Conservation (phyloP, 345 rosid genomes). For the Geranium brycei region DNA sequence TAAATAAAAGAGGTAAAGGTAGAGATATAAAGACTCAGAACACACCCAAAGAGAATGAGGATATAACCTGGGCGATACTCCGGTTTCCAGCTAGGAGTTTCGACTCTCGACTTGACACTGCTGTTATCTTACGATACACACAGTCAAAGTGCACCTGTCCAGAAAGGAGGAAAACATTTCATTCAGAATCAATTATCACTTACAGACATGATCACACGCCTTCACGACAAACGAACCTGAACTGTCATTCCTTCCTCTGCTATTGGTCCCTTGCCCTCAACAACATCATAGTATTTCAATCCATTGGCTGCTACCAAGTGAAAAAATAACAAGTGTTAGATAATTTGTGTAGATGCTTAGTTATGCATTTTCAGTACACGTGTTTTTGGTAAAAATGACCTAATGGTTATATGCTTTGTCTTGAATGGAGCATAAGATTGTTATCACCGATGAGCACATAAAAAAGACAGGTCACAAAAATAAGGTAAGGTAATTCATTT, state of each 20-base stretch:
- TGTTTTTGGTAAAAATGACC: neutral
- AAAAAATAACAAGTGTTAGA: neutral
- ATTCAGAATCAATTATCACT: neutral
- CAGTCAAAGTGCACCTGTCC: slow-evolving; percentile 82
- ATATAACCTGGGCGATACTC: slow-evolving; percentile 59
- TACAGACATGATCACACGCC: neutral
- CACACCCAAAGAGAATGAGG: neutral
- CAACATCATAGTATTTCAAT: slow-evolving; percentile 67
- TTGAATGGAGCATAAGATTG: no score
- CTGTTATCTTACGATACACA: slow-evolving; percentile 58
- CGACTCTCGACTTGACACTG: slow-evolving; percentile 74
- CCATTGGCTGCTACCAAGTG: slow-evolving; percentile 47
- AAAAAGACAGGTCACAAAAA: no score
- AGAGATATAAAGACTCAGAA: neutral
- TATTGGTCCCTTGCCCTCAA: slow-evolving; percentile 66
- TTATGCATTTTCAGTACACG: neutral
- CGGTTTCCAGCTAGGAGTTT: slow-evolving; percentile 92
- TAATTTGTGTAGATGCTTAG: neutral
- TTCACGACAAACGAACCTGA: slow-evolving; percentile 31
- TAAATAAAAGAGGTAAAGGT: neutral
- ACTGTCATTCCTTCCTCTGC: slow-evolving; percentile 68
- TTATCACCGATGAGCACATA: no score
- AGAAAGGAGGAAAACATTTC: neutral
- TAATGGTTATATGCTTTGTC: no score
- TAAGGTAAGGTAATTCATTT: no score